Base-by-base conservation (phyloP, 2,329 filamentous ascomycete species). In the Neonectria ditissima region DNA sequence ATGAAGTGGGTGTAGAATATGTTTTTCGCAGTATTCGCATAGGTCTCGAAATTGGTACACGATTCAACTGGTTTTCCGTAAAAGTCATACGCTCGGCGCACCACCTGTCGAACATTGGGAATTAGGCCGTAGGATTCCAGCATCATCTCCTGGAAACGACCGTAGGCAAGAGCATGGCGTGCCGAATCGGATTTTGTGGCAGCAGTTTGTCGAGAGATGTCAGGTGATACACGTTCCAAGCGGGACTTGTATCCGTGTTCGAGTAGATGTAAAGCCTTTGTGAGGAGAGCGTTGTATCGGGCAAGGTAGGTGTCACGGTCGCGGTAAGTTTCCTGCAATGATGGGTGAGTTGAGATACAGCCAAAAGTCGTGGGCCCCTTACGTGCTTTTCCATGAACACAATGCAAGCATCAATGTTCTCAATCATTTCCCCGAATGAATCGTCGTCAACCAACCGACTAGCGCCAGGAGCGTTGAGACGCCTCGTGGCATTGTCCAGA, bases 381-480 rank as follows among this genome's bases (percentile, higher is more conserved):
- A 94, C 92, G 81, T 97, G 93, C 55, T 88, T 85, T 65, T 92
- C 87, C 94, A 98, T 97, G 75, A 98, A 98, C 30, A 90, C 91
- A 70, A 99, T 88, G 76, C 95, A 99, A 56, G 93, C 89, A 78
- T 98, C 94, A 53, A 99, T 83, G 66, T 93, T 95, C 50, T 88
- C 86, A 52, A 99, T 82, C 84, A 98, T 97, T 56, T 97, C 92
- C 2, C 91, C 89, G 74, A 98, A 97, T 47, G 92, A 91, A 54
- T 91, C 89, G 60, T 91, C 91, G 48, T 94, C 91, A 16, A 97
- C 94, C 59, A 97, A 84, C 61, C 91, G 93, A 52, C 92, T 90
- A 20, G 95, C 94, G 1, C 94, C 94, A 0, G 96, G 94, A 0
- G 94, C 94, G 81, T 98, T 98, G 62, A 99, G 87, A 14, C 94